Percentiles rank a stretch among this genome's conserved stretches.
Conservation (phyloP, 805 yeast genomes). For the Scheffersomyces ergatensis region DNA sequence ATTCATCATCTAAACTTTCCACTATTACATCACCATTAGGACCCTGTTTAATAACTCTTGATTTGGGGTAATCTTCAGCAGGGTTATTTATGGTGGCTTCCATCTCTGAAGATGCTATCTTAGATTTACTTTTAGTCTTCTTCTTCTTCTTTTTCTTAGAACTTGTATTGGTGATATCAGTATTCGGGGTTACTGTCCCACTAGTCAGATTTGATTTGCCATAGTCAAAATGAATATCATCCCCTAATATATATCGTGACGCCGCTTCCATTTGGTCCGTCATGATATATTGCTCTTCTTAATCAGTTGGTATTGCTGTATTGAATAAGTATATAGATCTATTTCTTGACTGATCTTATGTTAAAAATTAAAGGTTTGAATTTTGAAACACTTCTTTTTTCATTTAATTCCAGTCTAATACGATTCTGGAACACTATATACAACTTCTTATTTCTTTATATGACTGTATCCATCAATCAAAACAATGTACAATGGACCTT, state of each 20-base stretch:
- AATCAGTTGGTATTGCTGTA: too few species aligned
- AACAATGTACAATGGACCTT: too few species aligned
- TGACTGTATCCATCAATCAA: too few species aligned
- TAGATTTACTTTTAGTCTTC: slow-evolving; percentile 28
- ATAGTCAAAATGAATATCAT: slow-evolving; percentile 33
- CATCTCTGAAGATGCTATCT: slow-evolving; percentile 8
- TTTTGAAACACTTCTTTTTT: too few species aligned
- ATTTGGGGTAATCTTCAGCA: slow-evolving; percentile 65
- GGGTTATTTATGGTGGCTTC: slow-evolving; percentile 54
- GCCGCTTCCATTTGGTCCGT: slow-evolving; percentile 5
- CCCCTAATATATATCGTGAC: slow-evolving; percentile 26
- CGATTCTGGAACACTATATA: too few species aligned
- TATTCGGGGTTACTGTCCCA: background rate
- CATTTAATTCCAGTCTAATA: too few species aligned
- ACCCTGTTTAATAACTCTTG: slow-evolving; percentile 67
- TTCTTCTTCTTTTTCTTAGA: slow-evolving; percentile 25
- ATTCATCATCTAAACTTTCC: slow-evolving; percentile 47
- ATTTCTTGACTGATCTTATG: too few species aligned
- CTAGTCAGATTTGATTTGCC: background rate
- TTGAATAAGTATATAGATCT: too few species aligned
- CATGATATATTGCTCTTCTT: slow-evolving; percentile 5
- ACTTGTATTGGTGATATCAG: slow-evolving; percentile 1
- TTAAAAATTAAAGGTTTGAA: too few species aligned
- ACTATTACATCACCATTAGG: slow-evolving; percentile 78
- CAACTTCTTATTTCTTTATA: too few species aligned